A percentile compares a stretch with the other conserved stretches of the same genome.
These are phyloP conservation scores for Aspergillus puulaauensis DNA, from an alignment of 2,329 filamentous ascomycete genomes.

Conservation along the genomic window DNA sequence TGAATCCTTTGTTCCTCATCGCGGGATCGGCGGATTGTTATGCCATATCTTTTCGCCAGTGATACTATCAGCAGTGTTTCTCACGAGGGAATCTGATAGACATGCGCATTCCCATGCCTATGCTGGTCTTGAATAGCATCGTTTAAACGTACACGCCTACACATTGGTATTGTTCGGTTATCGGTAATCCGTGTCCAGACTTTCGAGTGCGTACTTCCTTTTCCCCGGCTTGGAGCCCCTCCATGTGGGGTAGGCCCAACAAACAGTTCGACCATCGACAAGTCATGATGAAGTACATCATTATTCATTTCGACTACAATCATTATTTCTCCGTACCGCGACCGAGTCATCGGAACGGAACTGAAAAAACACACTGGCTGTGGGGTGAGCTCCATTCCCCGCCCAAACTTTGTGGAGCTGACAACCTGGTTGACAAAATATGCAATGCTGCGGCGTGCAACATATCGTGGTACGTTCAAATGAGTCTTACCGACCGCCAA, in stretches of 20 bases:
- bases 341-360: neutral
- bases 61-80: neutral
- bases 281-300: too few relatives aligned
- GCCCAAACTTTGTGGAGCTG: neutral
- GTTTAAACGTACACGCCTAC: neutral
- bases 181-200: neutral
- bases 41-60: too few relatives aligned
- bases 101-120: neutral
- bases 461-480: too few relatives aligned
- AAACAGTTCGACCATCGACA: too few relatives aligned
- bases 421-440: neutral
- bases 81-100: neutral
- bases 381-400: neutral
- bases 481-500: neutral
- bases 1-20: neutral
- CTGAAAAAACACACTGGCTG: neutral
- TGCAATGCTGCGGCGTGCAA: too few relatives aligned
- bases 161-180: neutral
- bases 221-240: conserved; percentile 6
- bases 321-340: neutral
- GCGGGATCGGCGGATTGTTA: too few relatives aligned
- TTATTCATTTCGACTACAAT: neutral
- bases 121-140: neutral
- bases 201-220: conserved; percentile 2
- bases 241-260: neutral